Evolutionary conservation across 768 basidiomycete species (phyloP), one percentile per base, ranked within the genome.

Genomic region (Chalciporus pseudorubinellus): DNA sequence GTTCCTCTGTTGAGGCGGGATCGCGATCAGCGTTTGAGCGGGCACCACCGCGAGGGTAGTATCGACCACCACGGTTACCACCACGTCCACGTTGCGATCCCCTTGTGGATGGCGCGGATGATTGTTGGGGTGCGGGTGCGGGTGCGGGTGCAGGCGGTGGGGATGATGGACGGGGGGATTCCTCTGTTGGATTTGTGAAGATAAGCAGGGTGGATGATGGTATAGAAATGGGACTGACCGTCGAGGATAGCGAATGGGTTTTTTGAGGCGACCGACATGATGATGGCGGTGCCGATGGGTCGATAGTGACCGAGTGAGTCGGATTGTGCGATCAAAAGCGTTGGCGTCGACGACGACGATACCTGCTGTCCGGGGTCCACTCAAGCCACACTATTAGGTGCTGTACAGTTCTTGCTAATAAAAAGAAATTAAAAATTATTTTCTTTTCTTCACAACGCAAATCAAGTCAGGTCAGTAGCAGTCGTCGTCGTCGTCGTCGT

Each of bases 261-360:
- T 82, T 75, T 84, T 68, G 83, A 83, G 76, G 86, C 89, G 82
- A 92, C 89, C 87, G 89, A 90, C 89, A 92, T 91, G 56, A 67
- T 72, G 60, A 55, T 48, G 24, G 44, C 34, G 34, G 34, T n/a
- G 34, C 34, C 34, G 34, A 36, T n/a, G 34, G 34, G 16, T 36
- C 34, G 14, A 36, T 9, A 10, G 2, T 16, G 34, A 36, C 34
- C 34, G 34, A 40, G 16, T 7, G 29, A 44, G 16, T 20, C 10
- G 7, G 7, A 53, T 41, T 36, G 53, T 42, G 34, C 36, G 36
- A 40, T 44, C 26, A 14, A 34, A 31, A 31, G 9, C 29, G 8
- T 9, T 3, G 16, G 6, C 5, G 34, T 36, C 14, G 34, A 36
- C 34, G 34, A 16, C 34, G 34, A 36, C 34, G 34, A 36, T 34